Evolutionary conservation across 306 rosid species (phyloP).

Genomic region (Mimosa pudica): DNA sequence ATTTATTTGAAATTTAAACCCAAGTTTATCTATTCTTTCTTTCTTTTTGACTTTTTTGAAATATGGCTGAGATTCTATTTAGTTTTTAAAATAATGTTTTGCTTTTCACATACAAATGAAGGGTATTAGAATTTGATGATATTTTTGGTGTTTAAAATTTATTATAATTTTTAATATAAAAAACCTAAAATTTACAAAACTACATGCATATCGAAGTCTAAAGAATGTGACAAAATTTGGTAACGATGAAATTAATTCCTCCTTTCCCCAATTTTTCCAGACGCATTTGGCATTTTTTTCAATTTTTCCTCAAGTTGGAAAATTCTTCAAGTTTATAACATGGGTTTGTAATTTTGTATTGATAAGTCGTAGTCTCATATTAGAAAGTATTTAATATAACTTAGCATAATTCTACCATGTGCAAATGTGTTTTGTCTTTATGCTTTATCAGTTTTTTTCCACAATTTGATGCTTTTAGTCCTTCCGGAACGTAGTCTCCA

Average conservation of each 20-base stretch:
- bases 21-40: too few species aligned
- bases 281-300: neutral
- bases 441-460: constrained; percentile 1
- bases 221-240: neutral
- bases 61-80: too few species aligned
- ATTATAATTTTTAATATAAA: too few species aligned
- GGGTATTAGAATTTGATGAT: too few species aligned
- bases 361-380: neutral
- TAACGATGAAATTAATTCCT: neutral
- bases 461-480: neutral
- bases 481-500: neutral
- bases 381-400: neutral
- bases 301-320: neutral
- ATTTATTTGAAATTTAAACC: too few species aligned
- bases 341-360: neutral
- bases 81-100: too few species aligned
- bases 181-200: too few species aligned
- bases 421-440: neutral
- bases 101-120: too few species aligned
- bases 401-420: neutral
- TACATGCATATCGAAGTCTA: neutral
- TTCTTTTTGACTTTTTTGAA: too few species aligned
- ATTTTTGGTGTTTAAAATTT: too few species aligned
- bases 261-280: neutral
- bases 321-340: neutral